Evolutionary conservation across 2,329 filamentous ascomycete genomes (phyloP), one percentile per base, ranked within the genome.

Genomic region (Aspergillus floridensis): DNA sequence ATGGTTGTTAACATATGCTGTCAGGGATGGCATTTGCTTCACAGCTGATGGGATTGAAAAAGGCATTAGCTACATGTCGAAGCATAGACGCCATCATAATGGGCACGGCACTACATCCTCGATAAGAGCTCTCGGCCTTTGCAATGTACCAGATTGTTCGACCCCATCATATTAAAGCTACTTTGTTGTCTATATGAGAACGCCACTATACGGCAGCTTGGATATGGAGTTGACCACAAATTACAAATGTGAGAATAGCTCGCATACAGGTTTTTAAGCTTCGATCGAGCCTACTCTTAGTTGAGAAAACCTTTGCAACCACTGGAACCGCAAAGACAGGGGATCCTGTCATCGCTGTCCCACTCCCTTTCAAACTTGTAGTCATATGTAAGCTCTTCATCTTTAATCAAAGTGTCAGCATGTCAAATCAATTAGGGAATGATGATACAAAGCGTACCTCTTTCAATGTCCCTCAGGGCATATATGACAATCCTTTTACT

Each of bases 341-440:
- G 95, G 69, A 99, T 97, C 65, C 95, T 91, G 76, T 99, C 95
- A 64, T 92, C 86, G 68, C 92, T 96, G 71, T 92, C 92, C 71
- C 96, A 91, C 78, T 99, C 95, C 69, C 95, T 90, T 81, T 99
- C 95, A 76, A 99, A 99, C 78, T 99, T 99, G 85, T 99, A 99
- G 81, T 99, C 95, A 80, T 99, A 99, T 2, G 95, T 99, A 75
- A 99, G 87, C 82, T 99, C 95, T 79, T 99, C 95, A 75, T 97
- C 95, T 99, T 72, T 62, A 32, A 55, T 55, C 56, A 16, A 14
- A 51, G 47, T 56, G 60, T 66, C 59, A 65, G 58, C 55, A 49
- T 10, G n/a, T 26, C n/a, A 26, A 48, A 12, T 22, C 16, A 21
- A 12, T 22, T 46, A 22, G 26, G 16, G 16, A 50, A 11, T 26